Evolutionary conservation across 2,329 filamentous ascomycete genomes (phyloP), one percentile per base, ranked within the genome.

Genomic region (Ascochyta viciae-villosae): DNA sequence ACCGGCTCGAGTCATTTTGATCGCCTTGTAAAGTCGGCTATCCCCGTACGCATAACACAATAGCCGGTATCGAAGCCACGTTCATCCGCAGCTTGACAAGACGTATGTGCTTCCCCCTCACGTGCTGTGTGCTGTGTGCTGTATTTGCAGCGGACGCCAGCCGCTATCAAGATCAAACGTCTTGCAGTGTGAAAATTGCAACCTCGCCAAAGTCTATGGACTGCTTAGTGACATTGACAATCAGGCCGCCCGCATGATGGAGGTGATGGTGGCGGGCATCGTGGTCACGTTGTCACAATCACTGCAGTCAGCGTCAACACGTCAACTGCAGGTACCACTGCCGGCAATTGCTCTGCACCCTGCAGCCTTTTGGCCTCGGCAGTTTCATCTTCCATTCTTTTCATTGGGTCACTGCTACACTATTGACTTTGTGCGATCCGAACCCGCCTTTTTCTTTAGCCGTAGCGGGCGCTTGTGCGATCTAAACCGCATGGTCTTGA

Each of bases 291-390:
- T 16, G 16, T 33, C 27, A 33, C 5, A 41, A 13, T 16, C 26
- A 35, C 37, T 33, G 46, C 16, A 34, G 46, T 34, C 46, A 41
- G 7, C 37, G 34, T 10, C 37, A 24, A 23, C 35, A 33, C 15
- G 12, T 19, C 27, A 15, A 50, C 47, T 50, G 47, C 47, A 50
- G 38, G 47, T 50, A 50, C 47, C 13, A 22, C 5, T 16, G 37
- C 8, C 39, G 29, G 29, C 15, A 35, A 16, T n/a, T 16, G n/a
- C 16, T 50, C 33, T 27, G 23, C 33, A 50, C 9, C 31, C 48
- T 38, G 39, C 19, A 43, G 33, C 24, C 15, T 1, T 27, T 31
- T 24, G n/a, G 38, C 46, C 46, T 50, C 33, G 29, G 31, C 19
- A 27, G 39, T 42, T 50, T 38, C 29, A 50, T 37, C 39, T 38